Base-by-base conservation (phyloP, 768 basidiomycete species). In the Boletus pseudopeckii region DNA sequence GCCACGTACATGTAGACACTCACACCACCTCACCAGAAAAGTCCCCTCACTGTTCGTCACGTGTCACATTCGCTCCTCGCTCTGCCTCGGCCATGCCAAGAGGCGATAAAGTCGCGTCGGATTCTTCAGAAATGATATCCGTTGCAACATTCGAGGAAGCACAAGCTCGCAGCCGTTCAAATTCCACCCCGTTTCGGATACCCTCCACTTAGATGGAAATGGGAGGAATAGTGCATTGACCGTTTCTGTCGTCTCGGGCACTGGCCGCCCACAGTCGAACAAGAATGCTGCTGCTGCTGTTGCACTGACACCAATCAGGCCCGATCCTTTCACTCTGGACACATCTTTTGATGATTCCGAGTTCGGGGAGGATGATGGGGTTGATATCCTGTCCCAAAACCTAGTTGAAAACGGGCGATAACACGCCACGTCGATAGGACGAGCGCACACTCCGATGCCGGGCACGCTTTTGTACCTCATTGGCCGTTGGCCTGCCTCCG, bases 81-180 rank as follows among this genome's bases (percentile, higher is more conserved):
- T n/a, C n/a, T n/a, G n/a, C n/a, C n/a, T n/a, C n/a, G n/a, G n/a
- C n/a, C n/a, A n/a, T n/a, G n/a, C n/a, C n/a, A n/a, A n/a, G n/a
- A n/a, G n/a, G n/a, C n/a, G n/a, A n/a, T n/a, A n/a, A n/a, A n/a
- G n/a, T n/a, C n/a, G n/a, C n/a, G n/a, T n/a, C n/a, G n/a, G n/a
- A n/a, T n/a, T n/a, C n/a, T n/a, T n/a, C n/a, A n/a, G n/a, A n/a
- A n/a, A n/a, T n/a, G n/a, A n/a, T n/a, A n/a, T n/a, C n/a, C n/a
- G n/a, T n/a, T n/a, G n/a, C n/a, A n/a, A n/a, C n/a, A n/a, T n/a
- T n/a, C n/a, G n/a, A n/a, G n/a, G n/a, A n/a, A n/a, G n/a, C n/a
- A n/a, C n/a, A n/a, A n/a, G n/a, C 24, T 24, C 80, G 86, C 41
- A 76, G 83, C 58, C 68, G 75, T 20, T 76, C 85, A 14, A 80